These are phyloP conservation scores for Carex pumila DNA, from an alignment of 176 grass and related monocot genomes.

Conservation along the genomic window DNA sequence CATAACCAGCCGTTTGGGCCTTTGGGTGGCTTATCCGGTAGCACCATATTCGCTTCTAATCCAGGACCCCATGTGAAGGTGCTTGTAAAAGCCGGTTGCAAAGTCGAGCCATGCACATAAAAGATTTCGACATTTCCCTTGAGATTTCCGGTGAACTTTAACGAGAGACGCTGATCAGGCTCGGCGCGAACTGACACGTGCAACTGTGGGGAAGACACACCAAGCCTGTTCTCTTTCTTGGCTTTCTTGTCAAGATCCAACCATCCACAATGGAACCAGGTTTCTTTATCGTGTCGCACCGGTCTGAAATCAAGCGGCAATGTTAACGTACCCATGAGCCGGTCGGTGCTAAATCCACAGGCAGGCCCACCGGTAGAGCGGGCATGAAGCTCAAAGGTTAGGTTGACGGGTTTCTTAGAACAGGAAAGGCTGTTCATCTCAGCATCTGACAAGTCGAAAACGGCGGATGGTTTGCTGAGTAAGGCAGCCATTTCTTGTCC, in stretches of 20 bases:
- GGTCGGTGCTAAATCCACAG: not conserved
- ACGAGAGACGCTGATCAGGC: not conserved
- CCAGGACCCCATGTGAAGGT: constrained; percentile 17
- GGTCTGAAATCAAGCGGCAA: not conserved
- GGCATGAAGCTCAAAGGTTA: not conserved
- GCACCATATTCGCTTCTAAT: not conserved
- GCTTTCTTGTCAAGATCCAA: constrained; percentile 9
- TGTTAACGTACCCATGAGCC: not conserved
- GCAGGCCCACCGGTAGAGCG: not conserved
- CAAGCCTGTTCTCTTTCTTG: constrained; percentile 7
- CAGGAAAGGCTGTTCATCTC: not conserved
- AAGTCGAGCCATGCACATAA: not conserved
- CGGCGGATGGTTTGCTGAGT: not conserved
- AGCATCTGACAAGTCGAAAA: not conserved
- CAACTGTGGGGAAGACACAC: not conserved
- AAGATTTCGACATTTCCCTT: not conserved
- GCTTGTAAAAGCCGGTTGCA: not conserved
- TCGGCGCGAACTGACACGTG: not conserved
- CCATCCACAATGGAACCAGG: constrained; percentile 2
- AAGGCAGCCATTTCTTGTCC: not conserved
- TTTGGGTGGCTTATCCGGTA: not conserved
- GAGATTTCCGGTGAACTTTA: not conserved
- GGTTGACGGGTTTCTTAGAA: not conserved
- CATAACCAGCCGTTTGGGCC: not conserved
- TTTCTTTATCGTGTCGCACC: not conserved